Percentiles rank a stretch among this genome's conserved stretches.
These are phyloP conservation scores for Neospermospora avenae DNA, from an alignment of 2,329 filamentous ascomycete species.

Conservation along the genomic window DNA sequence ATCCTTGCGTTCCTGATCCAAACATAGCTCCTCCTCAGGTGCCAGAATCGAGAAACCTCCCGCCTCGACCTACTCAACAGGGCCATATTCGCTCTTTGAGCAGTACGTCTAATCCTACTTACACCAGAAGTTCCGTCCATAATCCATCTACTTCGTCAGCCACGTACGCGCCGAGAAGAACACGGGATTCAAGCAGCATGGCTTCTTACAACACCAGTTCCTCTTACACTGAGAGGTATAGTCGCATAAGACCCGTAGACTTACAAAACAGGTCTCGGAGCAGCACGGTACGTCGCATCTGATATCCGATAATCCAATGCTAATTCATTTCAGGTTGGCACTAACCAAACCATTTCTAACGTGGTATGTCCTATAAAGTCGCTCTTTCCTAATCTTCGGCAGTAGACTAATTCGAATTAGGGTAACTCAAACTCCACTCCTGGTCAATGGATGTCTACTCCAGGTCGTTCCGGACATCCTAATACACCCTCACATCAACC, in stretches of 20 bases:
- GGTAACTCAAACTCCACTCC: not conserved
- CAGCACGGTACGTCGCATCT: constrained; percentile 25
- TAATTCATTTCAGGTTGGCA: constrained; percentile 11
- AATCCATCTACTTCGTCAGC: not conserved
- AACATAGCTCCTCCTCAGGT: constrained; percentile 52
- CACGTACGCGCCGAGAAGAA: constrained; percentile 6
- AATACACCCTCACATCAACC: constrained; percentile 1
- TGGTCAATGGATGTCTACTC: not conserved
- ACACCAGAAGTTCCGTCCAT: not conserved
- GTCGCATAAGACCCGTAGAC: constrained; percentile 12
- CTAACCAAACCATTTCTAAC: not conserved
- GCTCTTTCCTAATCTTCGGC: not conserved
- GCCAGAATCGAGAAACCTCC: constrained; percentile 8
- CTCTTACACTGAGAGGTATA: constrained; percentile 12
- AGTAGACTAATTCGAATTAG: not conserved
- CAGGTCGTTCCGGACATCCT: not conserved
- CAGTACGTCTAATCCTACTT: constrained; percentile 7
- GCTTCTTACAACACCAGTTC: constrained; percentile 6
- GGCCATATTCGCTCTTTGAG: constrained; percentile 23
- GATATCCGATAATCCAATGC: not conserved
- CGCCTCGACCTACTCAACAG: constrained; percentile 6
- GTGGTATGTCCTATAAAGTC: not conserved
- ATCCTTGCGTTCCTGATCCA: constrained; percentile 69
- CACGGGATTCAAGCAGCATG: constrained; percentile 14
- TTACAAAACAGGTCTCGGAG: constrained; percentile 26